Conservation (phyloP, 2,329 filamentous ascomycete species). For the Aspergillus fijiensis region DNA sequence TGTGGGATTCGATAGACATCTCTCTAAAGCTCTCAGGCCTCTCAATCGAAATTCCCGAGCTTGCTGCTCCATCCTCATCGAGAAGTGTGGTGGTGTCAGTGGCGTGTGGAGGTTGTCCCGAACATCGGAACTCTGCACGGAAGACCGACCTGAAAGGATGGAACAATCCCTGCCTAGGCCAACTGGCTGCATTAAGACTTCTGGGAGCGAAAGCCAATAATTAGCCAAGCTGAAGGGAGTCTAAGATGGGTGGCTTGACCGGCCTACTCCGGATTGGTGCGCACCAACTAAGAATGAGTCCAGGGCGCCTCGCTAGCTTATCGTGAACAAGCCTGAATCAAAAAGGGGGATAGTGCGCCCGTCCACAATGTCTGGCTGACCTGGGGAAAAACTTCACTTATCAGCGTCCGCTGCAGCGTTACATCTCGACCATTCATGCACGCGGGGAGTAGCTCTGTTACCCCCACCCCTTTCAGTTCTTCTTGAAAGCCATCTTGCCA, state of each 20-base stretch:
- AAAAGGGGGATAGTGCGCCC: neutral
- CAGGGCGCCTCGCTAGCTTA: conserved; percentile 13
- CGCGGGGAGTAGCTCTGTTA: neutral
- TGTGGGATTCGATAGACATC: too few relatives aligned
- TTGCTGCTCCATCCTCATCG: too few relatives aligned
- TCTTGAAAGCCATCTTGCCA: neutral
- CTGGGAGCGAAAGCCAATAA: neutral
- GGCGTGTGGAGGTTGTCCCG: neutral
- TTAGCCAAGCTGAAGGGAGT: neutral
- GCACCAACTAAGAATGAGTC: neutral
- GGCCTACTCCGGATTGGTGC: neutral
- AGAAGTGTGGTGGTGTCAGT: too few relatives aligned
- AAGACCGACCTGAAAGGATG: neutral
- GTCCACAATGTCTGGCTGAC: neutral
- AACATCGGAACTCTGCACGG: neutral
- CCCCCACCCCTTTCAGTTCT: too few relatives aligned
- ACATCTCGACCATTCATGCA: neutral
- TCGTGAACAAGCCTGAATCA: conserved; percentile 15
- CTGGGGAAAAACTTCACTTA: neutral
- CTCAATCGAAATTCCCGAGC: too few relatives aligned
- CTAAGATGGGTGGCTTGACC: neutral
- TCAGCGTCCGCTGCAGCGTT: neutral
- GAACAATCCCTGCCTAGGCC: neutral
- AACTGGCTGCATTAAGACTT: neutral
- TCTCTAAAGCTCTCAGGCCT: too few relatives aligned